Percentiles rank a stretch among this genome's conserved stretches.
Evolutionary conservation across 805 yeast species (phyloP).

Genomic region (Cyberlindnera samutprakarnensis): DNA sequence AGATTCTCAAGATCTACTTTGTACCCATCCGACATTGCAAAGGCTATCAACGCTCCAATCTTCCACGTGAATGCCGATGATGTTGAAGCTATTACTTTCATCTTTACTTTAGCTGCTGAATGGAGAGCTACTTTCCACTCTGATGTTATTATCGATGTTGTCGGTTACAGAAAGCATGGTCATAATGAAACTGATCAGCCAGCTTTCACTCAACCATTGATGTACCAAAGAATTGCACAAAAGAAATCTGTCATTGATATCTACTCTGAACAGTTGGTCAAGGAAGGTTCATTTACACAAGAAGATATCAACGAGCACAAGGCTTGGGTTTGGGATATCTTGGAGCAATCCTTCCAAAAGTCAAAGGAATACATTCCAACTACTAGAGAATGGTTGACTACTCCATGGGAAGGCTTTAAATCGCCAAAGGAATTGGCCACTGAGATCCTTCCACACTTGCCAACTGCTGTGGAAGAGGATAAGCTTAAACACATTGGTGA

Average conservation of each 20-base stretch:
- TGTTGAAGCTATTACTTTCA: conserved; percentile 84
- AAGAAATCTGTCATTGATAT: conserved; percentile 85
- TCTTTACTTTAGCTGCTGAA: conserved; percentile 95
- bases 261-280: conserved; percentile 70
- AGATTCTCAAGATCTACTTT: conserved; percentile 95
- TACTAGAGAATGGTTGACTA: conserved; percentile 94
- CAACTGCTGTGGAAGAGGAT: conserved; percentile 78
- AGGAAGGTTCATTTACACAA: conserved; percentile 83
- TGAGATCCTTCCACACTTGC: conserved; percentile 91
- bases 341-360: conserved; percentile 84
- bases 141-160: conserved; percentile 93
- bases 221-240: conserved; percentile 87
- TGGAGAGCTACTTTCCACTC: conserved; percentile 97
- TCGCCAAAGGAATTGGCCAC: conserved; percentile 95
- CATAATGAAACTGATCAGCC: conserved; percentile 99
- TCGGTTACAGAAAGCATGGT: conserved; percentile 98
- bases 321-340: conserved; percentile 93
- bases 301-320: conserved; percentile 94
- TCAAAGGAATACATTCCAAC: conserved; percentile 88
- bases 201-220: conserved; percentile 94
- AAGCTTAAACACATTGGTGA: conserved; percentile 73
- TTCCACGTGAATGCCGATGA: conserved; percentile 99
- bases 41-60: conserved; percentile 93
- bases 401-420: conserved; percentile 99
- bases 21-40: conserved; percentile 96